A percentile compares a stretch with the other conserved stretches of the same genome.
phyloP scores from a whole-genome alignment of 208 protist species.

The Acanthamoeba lenticulata region DNA sequence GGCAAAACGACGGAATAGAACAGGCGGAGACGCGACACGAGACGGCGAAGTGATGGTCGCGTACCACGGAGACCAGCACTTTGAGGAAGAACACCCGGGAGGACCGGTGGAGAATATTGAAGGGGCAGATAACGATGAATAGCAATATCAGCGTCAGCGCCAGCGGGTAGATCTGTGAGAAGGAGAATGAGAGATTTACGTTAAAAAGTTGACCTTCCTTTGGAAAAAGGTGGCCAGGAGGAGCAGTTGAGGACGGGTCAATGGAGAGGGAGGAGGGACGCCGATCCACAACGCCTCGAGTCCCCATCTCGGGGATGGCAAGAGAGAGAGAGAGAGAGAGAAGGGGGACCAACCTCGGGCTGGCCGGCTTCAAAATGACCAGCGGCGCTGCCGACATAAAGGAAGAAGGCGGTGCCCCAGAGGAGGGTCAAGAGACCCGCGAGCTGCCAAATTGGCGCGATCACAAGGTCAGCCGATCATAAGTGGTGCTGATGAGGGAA shows the following conservation, averaged over 20 bases:
- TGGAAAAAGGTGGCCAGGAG: neutral
- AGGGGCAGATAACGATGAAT: slow-evolving; percentile 70
- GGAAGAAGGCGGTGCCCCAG: slow-evolving; percentile 65
- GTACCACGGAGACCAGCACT: slow-evolving; percentile 9
- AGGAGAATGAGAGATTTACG: neutral
- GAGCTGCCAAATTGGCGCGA: slow-evolving; percentile 28
- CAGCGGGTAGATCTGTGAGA: slow-evolving; percentile 61
- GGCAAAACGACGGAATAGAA: neutral
- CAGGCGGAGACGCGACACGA: neutral
- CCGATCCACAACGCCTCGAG: too few species aligned
- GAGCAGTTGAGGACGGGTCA: too few species aligned
- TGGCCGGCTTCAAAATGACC: slow-evolving; percentile 34
- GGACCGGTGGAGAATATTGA: slow-evolving; percentile 74
- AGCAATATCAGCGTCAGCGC: slow-evolving; percentile 69
- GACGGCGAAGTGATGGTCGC: neutral
- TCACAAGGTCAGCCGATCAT: too few species aligned
- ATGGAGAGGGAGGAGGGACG: too few species aligned
- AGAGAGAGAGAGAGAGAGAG: neutral
- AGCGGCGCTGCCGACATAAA: slow-evolving; percentile 70
- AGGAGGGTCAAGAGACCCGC: slow-evolving; percentile 66
- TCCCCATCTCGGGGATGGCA: neutral
- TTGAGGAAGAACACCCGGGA: slow-evolving; percentile 68
- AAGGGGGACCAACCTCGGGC: neutral
- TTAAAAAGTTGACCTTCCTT: neutral
- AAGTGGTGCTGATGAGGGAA: too few species aligned